Evolutionary conservation across 73 alveolate genomes (phyloP).

Genomic region (Paramecium caudatum): DNA sequence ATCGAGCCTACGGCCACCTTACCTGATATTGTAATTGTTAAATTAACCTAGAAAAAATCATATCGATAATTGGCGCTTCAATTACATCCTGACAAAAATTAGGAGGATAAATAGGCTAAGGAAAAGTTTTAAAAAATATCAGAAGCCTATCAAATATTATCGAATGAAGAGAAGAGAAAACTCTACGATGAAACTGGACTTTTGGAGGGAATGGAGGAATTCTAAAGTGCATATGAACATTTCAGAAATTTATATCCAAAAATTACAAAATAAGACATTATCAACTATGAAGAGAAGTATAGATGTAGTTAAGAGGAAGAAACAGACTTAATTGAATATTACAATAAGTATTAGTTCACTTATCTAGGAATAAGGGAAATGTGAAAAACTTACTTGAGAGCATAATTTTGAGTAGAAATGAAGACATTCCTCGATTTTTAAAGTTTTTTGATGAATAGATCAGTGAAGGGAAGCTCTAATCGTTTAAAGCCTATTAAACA

Average conservation of each 20-base stretch:
- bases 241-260: conserved; percentile 77
- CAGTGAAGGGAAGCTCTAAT: conserved; percentile 47
- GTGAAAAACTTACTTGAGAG: conserved; percentile 78
- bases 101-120: conserved; percentile 80
- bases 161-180: conserved; percentile 80
- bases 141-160: conserved; percentile 83
- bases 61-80: conserved; percentile 77
- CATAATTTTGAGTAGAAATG: conserved; percentile 80
- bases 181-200: conserved; percentile 88
- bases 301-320: conserved; percentile 79
- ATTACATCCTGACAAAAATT: conserved; percentile 92
- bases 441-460: conserved; percentile 79
- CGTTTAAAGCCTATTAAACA: conserved; percentile 5
- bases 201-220: conserved; percentile 74
- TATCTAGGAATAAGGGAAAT: conserved; percentile 80
- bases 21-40: conserved; percentile 1
- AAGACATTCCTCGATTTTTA: conserved; percentile 82
- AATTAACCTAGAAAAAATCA: conserved; percentile 57
- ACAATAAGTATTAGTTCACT: conserved; percentile 71
- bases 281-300: conserved; percentile 77
- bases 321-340: conserved; percentile 80
- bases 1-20: conserved; percentile 3
- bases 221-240: conserved; percentile 79
- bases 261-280: conserved; percentile 79
- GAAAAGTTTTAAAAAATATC: conserved; percentile 81